Base-by-base conservation (phyloP, 306 rosid species). In the Spatholobus suberectus region DNA sequence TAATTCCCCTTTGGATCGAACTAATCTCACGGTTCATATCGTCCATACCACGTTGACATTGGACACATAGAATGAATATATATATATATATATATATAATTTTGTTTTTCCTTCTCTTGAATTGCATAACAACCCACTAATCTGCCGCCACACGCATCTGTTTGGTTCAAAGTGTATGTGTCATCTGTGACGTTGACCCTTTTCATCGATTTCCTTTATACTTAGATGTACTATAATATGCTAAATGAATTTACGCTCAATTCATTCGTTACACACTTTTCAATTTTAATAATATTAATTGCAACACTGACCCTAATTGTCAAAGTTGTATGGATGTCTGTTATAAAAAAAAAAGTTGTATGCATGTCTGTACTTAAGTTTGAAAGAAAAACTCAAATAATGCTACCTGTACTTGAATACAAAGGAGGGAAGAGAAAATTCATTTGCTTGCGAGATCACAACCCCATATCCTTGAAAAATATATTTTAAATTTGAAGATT, bases 1-100 rank as follows among this genome's bases (percentile, higher is more conserved):
- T 58, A n/a, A 5, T n/a, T 35, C 67, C 4, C n/a, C 49, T 17
- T 35, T 35, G 27, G 13, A 40, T 66, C 17, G 14, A 70, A 47
- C 43, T 21, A 54, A 54, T 49, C 65, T 12, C 8, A 46, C 49
- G 78, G 83, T 82, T 69, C 68, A 57, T 29, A 67, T 40, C 17
- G 76, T 74, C 74, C 62, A 51, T 37, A 41, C 41, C 75, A 73
- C 82, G 73, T 86, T 82, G 90, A 86, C 77, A 69, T 79, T 77
- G 79, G 81, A 75, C 82, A 72, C 72, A 41, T 18, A 26, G 0
- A 15, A 35, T 40, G n/a, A n/a, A n/a, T n/a, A n/a, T n/a, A n/a
- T n/a, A n/a, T n/a, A n/a, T n/a, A n/a, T n/a, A n/a, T n/a, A n/a
- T n/a, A n/a, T n/a, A 29, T 29, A 29, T 29, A 29, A 29, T 29